Conservation (phyloP, 768 basidiomycete genomes). For the Naganishia kalamii region DNA sequence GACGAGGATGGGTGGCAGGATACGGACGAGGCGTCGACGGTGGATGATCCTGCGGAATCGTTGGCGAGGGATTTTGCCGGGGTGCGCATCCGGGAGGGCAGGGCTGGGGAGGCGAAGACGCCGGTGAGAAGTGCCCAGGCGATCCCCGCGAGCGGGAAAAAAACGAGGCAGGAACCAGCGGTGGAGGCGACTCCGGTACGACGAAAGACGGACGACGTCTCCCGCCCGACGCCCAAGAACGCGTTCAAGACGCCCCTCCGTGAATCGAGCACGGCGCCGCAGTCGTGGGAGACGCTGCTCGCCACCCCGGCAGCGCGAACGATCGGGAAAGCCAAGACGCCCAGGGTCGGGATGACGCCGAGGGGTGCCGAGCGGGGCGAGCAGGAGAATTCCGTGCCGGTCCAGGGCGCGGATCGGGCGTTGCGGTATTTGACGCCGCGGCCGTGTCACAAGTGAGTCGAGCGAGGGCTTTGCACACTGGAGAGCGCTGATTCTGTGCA, state of each 20-base stretch:
- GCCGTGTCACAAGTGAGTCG: slow-evolving; percentile 43
- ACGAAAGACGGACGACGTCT: neutral
- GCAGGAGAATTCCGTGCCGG: slow-evolving; percentile 8
- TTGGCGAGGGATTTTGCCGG: neutral
- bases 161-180: neutral
- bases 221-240: neutral
- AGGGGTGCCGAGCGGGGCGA: neutral
- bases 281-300: neutral
- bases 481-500: slow-evolving; percentile 1
- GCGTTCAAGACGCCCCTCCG: neutral
- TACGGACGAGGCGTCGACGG: neutral
- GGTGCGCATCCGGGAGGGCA: neutral
- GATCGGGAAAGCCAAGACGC: neutral
- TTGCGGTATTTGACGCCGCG: slow-evolving; percentile 34
- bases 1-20: slow-evolving; percentile 8
- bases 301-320: neutral
- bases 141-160: neutral
- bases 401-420: slow-evolving; percentile 16
- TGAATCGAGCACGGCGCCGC: neutral
- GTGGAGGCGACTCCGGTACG: neutral
- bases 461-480: neutral
- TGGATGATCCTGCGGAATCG: neutral
- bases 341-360: neutral
- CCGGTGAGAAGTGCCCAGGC: neutral
- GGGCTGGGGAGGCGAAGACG: neutral